Conservation (phyloP, 148 eudicot species). For the Fagopyrum tataricum region DNA sequence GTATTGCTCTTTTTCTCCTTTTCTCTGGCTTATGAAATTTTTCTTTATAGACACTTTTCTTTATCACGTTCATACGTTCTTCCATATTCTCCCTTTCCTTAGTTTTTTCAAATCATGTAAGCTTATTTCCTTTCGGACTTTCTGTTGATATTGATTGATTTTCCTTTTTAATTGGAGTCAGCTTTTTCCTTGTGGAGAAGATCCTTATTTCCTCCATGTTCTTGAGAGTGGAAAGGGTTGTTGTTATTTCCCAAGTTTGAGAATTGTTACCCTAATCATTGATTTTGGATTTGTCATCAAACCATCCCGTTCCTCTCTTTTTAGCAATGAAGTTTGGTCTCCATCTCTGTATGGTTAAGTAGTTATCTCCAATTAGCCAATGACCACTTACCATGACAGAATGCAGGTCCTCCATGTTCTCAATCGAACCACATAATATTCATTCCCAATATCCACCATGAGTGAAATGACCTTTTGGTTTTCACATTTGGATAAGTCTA, state of each 20-base stretch:
- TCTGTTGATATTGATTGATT: no score
- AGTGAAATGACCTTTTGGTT: background rate
- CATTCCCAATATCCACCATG: background rate
- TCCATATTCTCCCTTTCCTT: no score
- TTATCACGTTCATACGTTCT: no score
- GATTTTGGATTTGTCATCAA: no score
- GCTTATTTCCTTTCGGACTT: no score
- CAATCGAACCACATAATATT: background rate
- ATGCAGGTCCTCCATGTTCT: background rate
- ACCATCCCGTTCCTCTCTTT: background rate
- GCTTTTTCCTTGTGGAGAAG: background rate
- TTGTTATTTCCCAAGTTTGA: background rate
- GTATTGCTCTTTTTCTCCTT: no score
- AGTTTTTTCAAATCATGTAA: no score
- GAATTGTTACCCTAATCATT: background rate
- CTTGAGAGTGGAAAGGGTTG: no score
- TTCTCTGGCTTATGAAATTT: no score
- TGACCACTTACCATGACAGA: background rate
- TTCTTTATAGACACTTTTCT: no score
- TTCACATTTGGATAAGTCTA: background rate
- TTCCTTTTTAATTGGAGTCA: background rate
- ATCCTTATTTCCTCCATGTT: no score
- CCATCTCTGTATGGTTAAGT: background rate
- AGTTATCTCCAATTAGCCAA: background rate
- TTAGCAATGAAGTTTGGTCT: background rate